A percentile compares a stretch with the other conserved stretches of the same genome.
Evolutionary conservation across 1,139 yeast genomes (phyloP).

Genomic region (Kodamaea sp.): DNA sequence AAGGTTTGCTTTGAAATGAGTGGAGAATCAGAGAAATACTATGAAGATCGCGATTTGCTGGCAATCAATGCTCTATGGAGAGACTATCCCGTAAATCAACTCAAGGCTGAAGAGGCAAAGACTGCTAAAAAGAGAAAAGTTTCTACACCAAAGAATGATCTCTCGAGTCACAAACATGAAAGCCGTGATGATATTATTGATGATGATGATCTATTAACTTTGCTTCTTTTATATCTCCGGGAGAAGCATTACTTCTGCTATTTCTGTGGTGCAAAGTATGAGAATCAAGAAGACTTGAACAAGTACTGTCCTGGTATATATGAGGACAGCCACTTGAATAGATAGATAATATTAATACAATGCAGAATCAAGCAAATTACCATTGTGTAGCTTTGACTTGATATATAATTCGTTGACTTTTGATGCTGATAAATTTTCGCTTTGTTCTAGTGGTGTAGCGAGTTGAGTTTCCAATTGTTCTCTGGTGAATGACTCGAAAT

Average conservation of each 20-base stretch:
- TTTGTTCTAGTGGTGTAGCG: slow-evolving; percentile 18
- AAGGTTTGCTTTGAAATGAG: slow-evolving; percentile 29
- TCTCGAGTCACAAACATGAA: too few relatives aligned
- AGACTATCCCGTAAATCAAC: slow-evolving; percentile 14
- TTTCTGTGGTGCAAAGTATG: slow-evolving; percentile 47
- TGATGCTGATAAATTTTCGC: slow-evolving; percentile 20
- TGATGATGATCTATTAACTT: slow-evolving; percentile 7
- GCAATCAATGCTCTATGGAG: slow-evolving; percentile 27
- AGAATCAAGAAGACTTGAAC: slow-evolving; percentile 35
- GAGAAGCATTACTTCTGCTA: slow-evolving; percentile 42
- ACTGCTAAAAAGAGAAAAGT: slow-evolving; percentile 2
- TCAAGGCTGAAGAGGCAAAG: not conserved
- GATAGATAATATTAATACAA: slow-evolving; percentile 6
- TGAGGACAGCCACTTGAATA: slow-evolving; percentile 37
- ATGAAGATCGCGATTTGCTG: slow-evolving; percentile 8
- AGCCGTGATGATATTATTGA: slow-evolving; percentile 2
- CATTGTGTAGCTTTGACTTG: slow-evolving; percentile 15
- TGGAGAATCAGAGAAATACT: slow-evolving; percentile 24
- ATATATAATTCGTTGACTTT: slow-evolving; percentile 21
- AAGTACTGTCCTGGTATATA: slow-evolving; percentile 46
- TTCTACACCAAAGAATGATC: not conserved
- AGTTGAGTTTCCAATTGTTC: slow-evolving; percentile 10
- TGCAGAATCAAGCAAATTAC: slow-evolving; percentile 17
- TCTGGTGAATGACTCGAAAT: slow-evolving; percentile 21
- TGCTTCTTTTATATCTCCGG: slow-evolving; percentile 33